Evolutionary conservation across 2,329 filamentous ascomycete species (phyloP), one percentile per base, ranked within the genome.

Genomic region (Venturia carpophila): DNA sequence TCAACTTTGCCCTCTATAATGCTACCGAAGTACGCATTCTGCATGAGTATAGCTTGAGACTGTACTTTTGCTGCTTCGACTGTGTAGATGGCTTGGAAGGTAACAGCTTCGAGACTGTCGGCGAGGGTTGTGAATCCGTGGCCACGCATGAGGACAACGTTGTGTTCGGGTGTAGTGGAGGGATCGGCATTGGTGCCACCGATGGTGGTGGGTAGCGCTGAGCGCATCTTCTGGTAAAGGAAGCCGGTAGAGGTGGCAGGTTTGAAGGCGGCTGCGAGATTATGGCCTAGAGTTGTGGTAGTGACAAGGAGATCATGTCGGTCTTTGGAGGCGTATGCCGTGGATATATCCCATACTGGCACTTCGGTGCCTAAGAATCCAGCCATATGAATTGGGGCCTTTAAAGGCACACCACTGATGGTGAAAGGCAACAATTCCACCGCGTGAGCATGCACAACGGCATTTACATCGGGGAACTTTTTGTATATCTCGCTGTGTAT

Each of bases 401-500:
- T 72, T 55, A 78, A 52, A 15, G 77, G 76, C n/a, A 78, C 74
- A 17, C 72, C 72, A 34, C 73, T 75, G 34, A 79, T 71, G 52
- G 73, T 73, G 66, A 78, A 80, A 0, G 78, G 78, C 27, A 80
- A 66, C 2, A 80, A 75, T 52, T 76, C 74, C 60, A 73, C 71
- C 24, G 71, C 69, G 68, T 80, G 79, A 19, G 74, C 75, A 67
- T 80, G 78, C 1, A 80, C 73, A 1, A 81, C 77, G 58, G 73
- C 72, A 52, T 79, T 76, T 21, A 80, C 75, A 5, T 70, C 72
- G 0, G 73, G 74, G 68, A 78, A 80, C 52, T 72, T 72, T 69
- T 79, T 79, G 69, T 79, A 79, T 19, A 80, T 76, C 64, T 77
- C 75, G 64, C 73, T 73, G 69, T 81, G 79, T 62, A 80, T 79